phyloP scores from a whole-genome alignment of 768 basidiomycete genomes.

The Tephrocybe sp. region DNA sequence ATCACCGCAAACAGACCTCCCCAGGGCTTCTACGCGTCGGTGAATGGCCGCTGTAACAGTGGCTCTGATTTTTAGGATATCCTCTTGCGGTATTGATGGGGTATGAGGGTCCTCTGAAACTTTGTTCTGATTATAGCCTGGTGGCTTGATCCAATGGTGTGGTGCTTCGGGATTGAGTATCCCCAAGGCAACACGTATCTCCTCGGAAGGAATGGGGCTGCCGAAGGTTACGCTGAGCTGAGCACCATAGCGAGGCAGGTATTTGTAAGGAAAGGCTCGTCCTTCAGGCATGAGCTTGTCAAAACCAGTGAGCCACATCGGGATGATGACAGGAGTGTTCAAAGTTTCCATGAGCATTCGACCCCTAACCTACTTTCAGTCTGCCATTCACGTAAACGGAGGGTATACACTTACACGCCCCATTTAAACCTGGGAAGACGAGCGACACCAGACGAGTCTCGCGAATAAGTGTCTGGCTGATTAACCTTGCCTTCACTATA shows the following conservation, averaged over 20 bases:
- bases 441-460: conserved; percentile 40
- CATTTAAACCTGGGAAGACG: conserved; percentile 84
- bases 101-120: neutral
- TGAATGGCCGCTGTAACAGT: conserved; percentile 57
- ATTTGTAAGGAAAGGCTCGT: conserved; percentile 72
- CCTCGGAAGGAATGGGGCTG: conserved; percentile 55
- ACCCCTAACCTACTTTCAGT: conserved; percentile 46
- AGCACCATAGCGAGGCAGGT: conserved; percentile 60
- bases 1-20: conserved; percentile 47
- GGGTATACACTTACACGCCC: conserved; percentile 83
- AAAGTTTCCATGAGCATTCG: conserved; percentile 69
- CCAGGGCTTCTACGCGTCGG: conserved; percentile 50
- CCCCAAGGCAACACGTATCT: conserved; percentile 26
- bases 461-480: conserved; percentile 58
- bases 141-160: conserved; percentile 12
- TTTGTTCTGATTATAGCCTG: conserved; percentile 25
- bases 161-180: conserved; percentile 1
- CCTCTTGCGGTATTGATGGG: conserved; percentile 13
- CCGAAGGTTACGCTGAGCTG: conserved; percentile 80
- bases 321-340: conserved; percentile 77
- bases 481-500: conserved; percentile 90
- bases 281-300: conserved; percentile 91
- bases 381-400: neutral
- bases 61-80: conserved; percentile 44
- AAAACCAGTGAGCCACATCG: conserved; percentile 90